These are phyloP conservation scores for Fusarium nematophilum DNA, from an alignment of 2,329 filamentous ascomycete species.

Conservation along the genomic window DNA sequence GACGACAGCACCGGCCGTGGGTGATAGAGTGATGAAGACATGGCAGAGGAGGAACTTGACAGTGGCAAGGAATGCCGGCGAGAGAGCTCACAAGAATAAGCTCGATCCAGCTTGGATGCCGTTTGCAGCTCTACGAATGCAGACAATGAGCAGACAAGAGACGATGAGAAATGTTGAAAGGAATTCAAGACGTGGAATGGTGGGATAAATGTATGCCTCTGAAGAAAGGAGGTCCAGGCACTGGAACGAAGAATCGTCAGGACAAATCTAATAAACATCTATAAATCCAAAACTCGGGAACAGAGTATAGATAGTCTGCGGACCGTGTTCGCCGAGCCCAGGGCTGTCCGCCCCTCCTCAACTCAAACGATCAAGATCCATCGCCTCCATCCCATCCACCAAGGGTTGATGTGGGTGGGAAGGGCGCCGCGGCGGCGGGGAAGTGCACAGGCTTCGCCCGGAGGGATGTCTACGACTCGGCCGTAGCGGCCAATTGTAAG, in stretches of 20 bases:
- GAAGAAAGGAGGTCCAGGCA: slow-evolving; percentile 47
- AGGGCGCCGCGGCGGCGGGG: slow-evolving; percentile 42
- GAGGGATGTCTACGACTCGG: slow-evolving; percentile 43
- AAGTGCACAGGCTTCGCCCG: slow-evolving; percentile 43
- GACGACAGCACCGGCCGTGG: slow-evolving; percentile 61
- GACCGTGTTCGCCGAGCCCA: slow-evolving; percentile 51
- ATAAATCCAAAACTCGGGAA: slow-evolving; percentile 54
- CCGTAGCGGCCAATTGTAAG: slow-evolving; percentile 45
- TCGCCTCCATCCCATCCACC: slow-evolving; percentile 45
- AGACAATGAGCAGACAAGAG: slow-evolving; percentile 49
- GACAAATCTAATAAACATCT: slow-evolving; percentile 48
- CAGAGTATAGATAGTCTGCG: slow-evolving; percentile 46
- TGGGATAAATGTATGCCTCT: slow-evolving; percentile 55
- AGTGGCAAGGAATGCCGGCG: slow-evolving; percentile 48
- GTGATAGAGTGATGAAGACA: slow-evolving; percentile 55
- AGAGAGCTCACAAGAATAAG: slow-evolving; percentile 43
- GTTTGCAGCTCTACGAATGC: slow-evolving; percentile 45
- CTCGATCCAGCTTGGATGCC: slow-evolving; percentile 45
- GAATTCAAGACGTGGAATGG: slow-evolving; percentile 58
- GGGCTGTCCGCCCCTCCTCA: slow-evolving; percentile 47
- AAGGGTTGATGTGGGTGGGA: slow-evolving; percentile 41
- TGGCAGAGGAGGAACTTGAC: slow-evolving; percentile 38
- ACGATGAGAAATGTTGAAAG: slow-evolving; percentile 57
- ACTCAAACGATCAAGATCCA: slow-evolving; percentile 50
- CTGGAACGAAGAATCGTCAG: slow-evolving; percentile 53